Conservation (phyloP, 2,329 filamentous ascomycete genomes). For the Sporothrix phasma region DNA sequence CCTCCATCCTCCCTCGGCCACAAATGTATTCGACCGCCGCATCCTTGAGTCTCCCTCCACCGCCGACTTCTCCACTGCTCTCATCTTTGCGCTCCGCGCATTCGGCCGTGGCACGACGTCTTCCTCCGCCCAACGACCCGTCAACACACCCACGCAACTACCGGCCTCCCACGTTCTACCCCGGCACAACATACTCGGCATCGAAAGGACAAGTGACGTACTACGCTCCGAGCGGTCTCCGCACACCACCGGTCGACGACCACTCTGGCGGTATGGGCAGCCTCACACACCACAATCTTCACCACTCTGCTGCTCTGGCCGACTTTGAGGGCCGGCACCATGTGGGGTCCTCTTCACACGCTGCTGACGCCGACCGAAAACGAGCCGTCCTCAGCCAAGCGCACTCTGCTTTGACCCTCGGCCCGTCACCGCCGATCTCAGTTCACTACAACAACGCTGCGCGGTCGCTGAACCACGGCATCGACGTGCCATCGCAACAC, state of each 20-base stretch:
- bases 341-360: conserved; percentile 2
- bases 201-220: neutral
- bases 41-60: conserved; percentile 15
- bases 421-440: neutral
- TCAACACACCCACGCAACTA: neutral
- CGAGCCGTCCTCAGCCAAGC: conserved; percentile 18
- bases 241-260: conserved; percentile 24
- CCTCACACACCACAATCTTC: conserved; percentile 19
- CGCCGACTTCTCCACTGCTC: conserved; percentile 16
- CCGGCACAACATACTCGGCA: neutral
- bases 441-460: conserved; percentile 19
- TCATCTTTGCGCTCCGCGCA: conserved; percentile 14
- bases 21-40: conserved; percentile 23
- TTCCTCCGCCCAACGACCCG: neutral
- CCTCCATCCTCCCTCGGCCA: neutral
- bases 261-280: conserved; percentile 25
- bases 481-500: neutral
- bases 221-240: conserved; percentile 19
- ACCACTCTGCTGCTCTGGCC: conserved; percentile 24
- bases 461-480: neutral
- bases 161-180: neutral
- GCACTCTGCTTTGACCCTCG: conserved; percentile 12
- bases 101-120: neutral
- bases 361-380: conserved; percentile 19
- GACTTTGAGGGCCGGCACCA: conserved; percentile 22